phyloP scores from a whole-genome alignment of 2,329 filamentous ascomycete genomes.

The Plenodomus tracheiphilus region DNA sequence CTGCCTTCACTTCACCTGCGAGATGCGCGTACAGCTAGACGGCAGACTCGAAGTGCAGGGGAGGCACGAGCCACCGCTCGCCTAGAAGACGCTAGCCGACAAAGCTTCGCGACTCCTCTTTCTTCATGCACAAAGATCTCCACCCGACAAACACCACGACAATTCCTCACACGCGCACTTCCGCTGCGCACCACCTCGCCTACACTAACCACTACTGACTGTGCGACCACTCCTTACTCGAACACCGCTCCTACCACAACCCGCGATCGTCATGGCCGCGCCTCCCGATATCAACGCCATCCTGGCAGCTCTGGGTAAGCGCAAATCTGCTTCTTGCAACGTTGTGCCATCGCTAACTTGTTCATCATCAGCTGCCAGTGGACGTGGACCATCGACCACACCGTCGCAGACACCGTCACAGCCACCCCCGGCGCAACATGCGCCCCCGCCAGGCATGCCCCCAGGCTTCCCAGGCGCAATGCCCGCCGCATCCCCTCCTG shows the following conservation, averaged over 20 bases:
- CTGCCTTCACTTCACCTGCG: neutral
- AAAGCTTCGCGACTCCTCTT: conserved; percentile 10
- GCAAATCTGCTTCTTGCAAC: neutral
- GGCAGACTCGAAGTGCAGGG: neutral
- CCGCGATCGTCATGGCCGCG: conserved; percentile 35
- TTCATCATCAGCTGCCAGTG: conserved; percentile 42
- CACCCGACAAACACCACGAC: conserved; percentile 13
- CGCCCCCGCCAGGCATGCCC: conserved; percentile 49
- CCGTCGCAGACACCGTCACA: conserved; percentile 53
- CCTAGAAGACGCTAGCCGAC: conserved; percentile 2
- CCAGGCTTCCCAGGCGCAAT: conserved; percentile 50
- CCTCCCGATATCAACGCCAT: conserved; percentile 45
- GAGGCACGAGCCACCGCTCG: neutral
- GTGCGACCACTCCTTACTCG: conserved; percentile 1
- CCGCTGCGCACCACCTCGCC: conserved; percentile 2
- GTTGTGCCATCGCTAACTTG: neutral
- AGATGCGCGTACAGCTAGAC: neutral
- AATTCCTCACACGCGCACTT: conserved; percentile 1
- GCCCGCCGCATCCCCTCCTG: conserved; percentile 47
- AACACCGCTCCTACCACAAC: conserved; percentile 3
- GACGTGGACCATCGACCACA: conserved; percentile 51
- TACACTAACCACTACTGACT: neutral
- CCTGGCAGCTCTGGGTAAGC: conserved; percentile 44
- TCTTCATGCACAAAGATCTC: conserved; percentile 18
- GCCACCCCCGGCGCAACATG: conserved; percentile 44